Percentiles rank a stretch among this genome's conserved stretches.
phyloP scores from a whole-genome alignment of 2,329 filamentous ascomycete genomes.

The Leptographium lundbergii region DNA sequence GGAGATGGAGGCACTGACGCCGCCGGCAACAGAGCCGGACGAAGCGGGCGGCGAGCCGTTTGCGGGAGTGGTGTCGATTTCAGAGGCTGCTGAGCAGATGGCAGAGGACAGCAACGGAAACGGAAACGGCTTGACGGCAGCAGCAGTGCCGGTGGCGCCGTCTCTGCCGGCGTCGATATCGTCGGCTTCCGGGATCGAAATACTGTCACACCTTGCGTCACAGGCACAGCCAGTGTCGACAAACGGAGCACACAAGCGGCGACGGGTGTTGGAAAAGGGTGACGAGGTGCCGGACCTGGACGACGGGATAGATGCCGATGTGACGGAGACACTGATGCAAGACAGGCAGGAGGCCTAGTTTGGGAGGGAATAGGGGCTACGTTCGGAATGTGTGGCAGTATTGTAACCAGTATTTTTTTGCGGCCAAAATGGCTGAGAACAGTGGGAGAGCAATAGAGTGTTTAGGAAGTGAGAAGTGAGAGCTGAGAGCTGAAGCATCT shows the following conservation, averaged over 20 bases:
- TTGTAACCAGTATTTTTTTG: neutral
- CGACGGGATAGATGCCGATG: conserved; percentile 43
- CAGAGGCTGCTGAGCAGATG: neutral
- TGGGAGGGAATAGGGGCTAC: neutral
- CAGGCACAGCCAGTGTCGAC: conserved; percentile 33
- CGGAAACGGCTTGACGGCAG: neutral
- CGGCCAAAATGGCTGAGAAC: neutral
- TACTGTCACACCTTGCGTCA: conserved; percentile 26
- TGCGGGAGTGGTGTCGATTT: neutral
- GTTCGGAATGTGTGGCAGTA: neutral
- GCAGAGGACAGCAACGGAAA: neutral
- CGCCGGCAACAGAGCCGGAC: conserved; percentile 5
- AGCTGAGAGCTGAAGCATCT: no score
- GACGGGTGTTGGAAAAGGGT: conserved; percentile 33
- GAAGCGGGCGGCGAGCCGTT: neutral
- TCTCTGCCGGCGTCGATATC: conserved; percentile 5
- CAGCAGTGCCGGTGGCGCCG: neutral
- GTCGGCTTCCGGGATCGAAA: conserved; percentile 24
- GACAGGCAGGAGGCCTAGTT: conserved; percentile 18
- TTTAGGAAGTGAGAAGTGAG: neutral
- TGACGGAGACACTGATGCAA: conserved; percentile 39
- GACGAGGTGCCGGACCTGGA: conserved; percentile 42
- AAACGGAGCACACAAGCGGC: conserved; percentile 44
- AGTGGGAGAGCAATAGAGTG: neutral
- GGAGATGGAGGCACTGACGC: conserved; percentile 51